Percentiles rank a stretch among this genome's conserved stretches.
Evolutionary conservation across 2,329 filamentous ascomycete genomes (phyloP).

Genomic region (Microdochium trichocladiopsis): DNA sequence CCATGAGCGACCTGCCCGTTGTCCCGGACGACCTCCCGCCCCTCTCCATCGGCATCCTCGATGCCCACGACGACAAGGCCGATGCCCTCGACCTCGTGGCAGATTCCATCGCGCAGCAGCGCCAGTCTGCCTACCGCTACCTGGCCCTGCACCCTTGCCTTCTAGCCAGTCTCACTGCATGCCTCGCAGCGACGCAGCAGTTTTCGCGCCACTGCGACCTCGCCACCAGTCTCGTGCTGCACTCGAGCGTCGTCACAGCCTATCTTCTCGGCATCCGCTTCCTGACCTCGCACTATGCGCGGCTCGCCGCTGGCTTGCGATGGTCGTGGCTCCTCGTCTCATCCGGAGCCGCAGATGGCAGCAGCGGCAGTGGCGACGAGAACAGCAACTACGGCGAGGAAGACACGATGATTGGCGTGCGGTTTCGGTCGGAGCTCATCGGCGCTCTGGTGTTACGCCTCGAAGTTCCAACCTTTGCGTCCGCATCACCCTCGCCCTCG

Average conservation of each 20-base stretch:
- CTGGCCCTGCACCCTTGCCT: conserved; percentile 58
- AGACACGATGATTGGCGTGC: conserved; percentile 58
- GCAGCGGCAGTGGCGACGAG: conserved; percentile 16
- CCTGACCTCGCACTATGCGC: conserved; percentile 54
- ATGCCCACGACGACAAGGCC: conserved; percentile 51
- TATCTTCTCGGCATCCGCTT: conserved; percentile 56
- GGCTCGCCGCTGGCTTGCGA: conserved; percentile 51
- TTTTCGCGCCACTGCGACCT: conserved; percentile 38
- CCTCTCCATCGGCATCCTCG: conserved; percentile 53
- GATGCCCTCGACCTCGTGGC: conserved; percentile 67
- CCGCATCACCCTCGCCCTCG: conserved; percentile 1
- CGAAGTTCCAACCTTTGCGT: conserved; percentile 29
- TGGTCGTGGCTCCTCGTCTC: conserved; percentile 53
- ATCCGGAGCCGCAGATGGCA: conserved; percentile 23
- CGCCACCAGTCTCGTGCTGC: conserved; percentile 48
- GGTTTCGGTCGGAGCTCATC: conserved; percentile 62
- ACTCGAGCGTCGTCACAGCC: conserved; percentile 54
- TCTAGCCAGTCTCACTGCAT: conserved; percentile 36
- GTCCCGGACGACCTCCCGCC: conserved; percentile 50
- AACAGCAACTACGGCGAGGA: conserved; percentile 28
- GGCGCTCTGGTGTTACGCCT: conserved; percentile 64
- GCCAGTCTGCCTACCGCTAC: conserved; percentile 55
- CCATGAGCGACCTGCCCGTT: conserved; percentile 7
- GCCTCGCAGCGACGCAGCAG: conserved; percentile 37
- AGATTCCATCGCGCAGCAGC: conserved; percentile 77